Evolutionary conservation across 2,329 filamentous ascomycete species (phyloP), one percentile per base, ranked within the genome.

Genomic region (Triangularia verruculosa): DNA sequence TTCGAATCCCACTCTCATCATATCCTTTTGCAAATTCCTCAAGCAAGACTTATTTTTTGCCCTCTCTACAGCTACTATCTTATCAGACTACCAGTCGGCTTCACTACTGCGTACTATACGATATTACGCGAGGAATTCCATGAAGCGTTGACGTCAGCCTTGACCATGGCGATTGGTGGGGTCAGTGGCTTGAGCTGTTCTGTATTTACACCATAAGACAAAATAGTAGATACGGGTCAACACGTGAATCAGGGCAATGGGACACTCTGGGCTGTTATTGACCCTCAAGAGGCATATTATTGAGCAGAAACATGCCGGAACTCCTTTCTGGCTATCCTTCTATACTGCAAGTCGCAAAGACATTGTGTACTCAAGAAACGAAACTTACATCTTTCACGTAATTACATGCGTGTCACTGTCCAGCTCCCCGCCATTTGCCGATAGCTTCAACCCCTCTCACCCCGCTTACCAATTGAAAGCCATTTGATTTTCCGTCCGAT

Each of bases 101-200:
- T 11, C n/a, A n/a, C n/a, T n/a, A 28, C 27, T 28, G 27, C 27
- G 34, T n/a, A 39, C 12, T 3, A n/a, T 2, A 2, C n/a, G n/a
- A n/a, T n/a, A n/a, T n/a, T n/a, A 39, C 34, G 34, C 34, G 34
- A 39, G 34, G 34, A 39, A 39, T 15, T 13, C 4, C 4, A 39
- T 27, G 15, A 39, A 47, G 56, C 25, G 56, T 58, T 58, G 56
- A 58, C 56, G 56, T 58, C 56, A 58, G n/a, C 24, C 7, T 25
- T 58, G 5, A 17, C n/a, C 32, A 47, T 25, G 20, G 9, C 3
- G 34, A 39, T 39, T 39, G 20, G n/a, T 22, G 56, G 56, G 57
- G 34, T 39, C 17, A 9, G 30, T 32, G 30, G 9, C 7, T 12
- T 32, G 30, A 39, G 34, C 34, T n/a, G 13, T 15, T n/a, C 4